These are phyloP conservation scores for Tetradesmus obliquus DNA, from an alignment of 139 green algal genomes.

Conservation along the genomic window DNA sequence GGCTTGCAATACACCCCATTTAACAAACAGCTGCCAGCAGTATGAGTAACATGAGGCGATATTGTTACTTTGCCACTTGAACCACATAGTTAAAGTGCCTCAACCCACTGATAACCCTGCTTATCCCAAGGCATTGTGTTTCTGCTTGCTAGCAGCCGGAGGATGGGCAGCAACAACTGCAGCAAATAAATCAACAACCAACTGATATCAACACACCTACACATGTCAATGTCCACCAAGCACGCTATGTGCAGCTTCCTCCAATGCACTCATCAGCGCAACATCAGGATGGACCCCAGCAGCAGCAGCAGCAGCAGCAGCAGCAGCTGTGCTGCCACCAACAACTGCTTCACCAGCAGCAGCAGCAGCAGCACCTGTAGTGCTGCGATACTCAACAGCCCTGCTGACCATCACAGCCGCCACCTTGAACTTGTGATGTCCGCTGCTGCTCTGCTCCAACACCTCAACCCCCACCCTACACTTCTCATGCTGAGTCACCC, in stretches of 20 bases:
- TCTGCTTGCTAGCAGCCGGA: no score
- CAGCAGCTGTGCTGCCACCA: background rate
- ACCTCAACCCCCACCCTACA: constrained; percentile 28
- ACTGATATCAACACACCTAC: no score
- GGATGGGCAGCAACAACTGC: no score
- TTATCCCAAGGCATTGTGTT: no score
- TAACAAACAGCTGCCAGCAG: no score
- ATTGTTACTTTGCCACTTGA: no score
- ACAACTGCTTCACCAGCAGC: background rate
- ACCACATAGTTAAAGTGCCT: no score
- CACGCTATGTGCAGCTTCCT: background rate
- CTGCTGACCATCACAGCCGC: constrained; percentile 43
- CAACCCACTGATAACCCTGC: no score
- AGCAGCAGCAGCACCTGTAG: background rate
- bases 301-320: background rate
- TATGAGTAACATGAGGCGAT: no score
- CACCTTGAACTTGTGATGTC: constrained; percentile 47
- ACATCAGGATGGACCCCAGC: background rate
- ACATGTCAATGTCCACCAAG: no score
- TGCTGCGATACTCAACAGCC: background rate
- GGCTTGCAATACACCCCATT: no score
- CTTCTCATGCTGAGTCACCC: constrained; percentile 2
- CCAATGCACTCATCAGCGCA: background rate
- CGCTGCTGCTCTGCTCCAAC: background rate
- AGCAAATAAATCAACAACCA: no score